Base-by-base conservation (phyloP, 2,329 filamentous ascomycete genomes). In the Alternaria angustiovoidea region DNA sequence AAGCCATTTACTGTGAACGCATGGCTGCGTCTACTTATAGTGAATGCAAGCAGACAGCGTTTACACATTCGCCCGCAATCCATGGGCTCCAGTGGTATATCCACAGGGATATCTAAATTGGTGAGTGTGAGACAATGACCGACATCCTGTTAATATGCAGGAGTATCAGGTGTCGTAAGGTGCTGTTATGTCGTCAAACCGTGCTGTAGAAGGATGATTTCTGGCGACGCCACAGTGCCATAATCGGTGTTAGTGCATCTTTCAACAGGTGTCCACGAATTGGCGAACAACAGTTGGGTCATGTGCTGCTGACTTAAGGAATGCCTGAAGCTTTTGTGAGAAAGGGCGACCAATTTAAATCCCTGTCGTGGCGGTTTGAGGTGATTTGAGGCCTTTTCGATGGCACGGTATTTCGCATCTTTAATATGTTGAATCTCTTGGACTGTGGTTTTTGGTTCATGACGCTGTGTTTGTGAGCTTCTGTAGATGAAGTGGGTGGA, bases 341-440 rank as follows among this genome's bases (percentile, higher is more conserved):
- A 12, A 42, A 42, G 20, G 46, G 20, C n/a, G 14, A 14, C 14
- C 22, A 49, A 46, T 54, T 12, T 43, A 36, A 34, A 46, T 9
- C 49, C 55, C 24, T 53, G 51, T 12, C 18, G 32, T 41, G 49
- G 55, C 49, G 55, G 11, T 54, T 57, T 57, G 39, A 44, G 48
- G 4, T 26, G 11, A n/a, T 41, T 34, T 43, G 49, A 54, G 55
- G 24, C 41, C 32, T 54, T 46, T 54, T 51, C 22, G 24, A 30
- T 28, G 11, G 22, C n/a, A 43, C 7, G 2, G 24, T 52, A n/a
- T 43, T 32, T 44, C 12, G 20, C 28, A 36, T 49, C 16, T 38
- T 49, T 24, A 38, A 49, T 49, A 26, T n/a, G 22, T 16, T 38
- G 32, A 14, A n/a, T 36, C 20, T 16, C 30, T 49, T 49, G 5